Conservation (phyloP, 192 early-diverging fungal genomes). For the Lobosporangium transversale region DNA sequence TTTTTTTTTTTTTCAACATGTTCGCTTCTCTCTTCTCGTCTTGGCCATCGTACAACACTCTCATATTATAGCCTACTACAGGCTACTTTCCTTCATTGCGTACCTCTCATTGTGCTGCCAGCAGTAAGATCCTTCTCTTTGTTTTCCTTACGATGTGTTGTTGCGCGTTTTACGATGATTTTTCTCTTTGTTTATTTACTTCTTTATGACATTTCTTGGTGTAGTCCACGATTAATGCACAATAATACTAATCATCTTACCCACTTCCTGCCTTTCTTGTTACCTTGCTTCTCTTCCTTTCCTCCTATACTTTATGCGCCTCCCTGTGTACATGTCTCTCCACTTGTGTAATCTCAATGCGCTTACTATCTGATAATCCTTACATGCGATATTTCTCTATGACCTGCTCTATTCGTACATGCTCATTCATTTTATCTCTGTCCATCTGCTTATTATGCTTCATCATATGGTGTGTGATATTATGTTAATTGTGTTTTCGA, state of each 20-base stretch:
- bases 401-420: too few relatives aligned
- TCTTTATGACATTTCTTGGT: too few relatives aligned
- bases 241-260: slow-evolving; percentile 10
- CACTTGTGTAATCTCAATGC: not conserved
- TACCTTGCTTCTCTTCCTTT: not conserved
- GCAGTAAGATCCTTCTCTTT: slow-evolving; percentile 5
- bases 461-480: not conserved
- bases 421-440: not conserved
- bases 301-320: not conserved
- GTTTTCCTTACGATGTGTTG: slow-evolving; percentile 1
- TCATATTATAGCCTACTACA: not conserved
- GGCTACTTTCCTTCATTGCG: slow-evolving; percentile 3
- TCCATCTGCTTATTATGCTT: not conserved
- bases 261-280: not conserved
- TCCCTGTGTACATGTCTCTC: not conserved
- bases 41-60: too few relatives aligned
- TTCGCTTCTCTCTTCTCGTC: not conserved
- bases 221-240: not conserved
- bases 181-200: too few relatives aligned
- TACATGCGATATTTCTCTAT: too few relatives aligned
- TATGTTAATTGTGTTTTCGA: not conserved
- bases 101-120: slow-evolving; percentile 12
- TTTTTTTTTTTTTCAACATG: not conserved
- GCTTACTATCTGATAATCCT: too few relatives aligned
- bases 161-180: too few relatives aligned